Conservation (phyloP, 2,329 filamentous ascomycete species). For the Pseudopithomyces maydicus region DNA sequence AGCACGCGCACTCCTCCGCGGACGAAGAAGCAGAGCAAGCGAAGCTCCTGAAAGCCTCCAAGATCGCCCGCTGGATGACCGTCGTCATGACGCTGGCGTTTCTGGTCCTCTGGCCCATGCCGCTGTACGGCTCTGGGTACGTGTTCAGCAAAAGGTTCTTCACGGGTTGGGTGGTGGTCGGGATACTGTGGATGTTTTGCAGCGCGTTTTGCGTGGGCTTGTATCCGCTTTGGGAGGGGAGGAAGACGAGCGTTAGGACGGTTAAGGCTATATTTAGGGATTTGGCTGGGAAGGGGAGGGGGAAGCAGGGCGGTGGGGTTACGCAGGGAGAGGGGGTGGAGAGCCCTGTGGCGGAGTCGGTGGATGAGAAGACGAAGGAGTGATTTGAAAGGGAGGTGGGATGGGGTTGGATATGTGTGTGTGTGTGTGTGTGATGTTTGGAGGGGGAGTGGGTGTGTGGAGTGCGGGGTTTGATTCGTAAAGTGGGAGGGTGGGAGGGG, state of each 20-base stretch:
- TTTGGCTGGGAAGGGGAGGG: conserved; percentile 49
- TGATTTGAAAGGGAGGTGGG: too few relatives aligned
- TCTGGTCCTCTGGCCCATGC: conserved; percentile 88
- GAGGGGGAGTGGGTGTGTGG: neutral
- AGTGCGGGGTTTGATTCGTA: too few relatives aligned
- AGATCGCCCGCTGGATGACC: conserved; percentile 63
- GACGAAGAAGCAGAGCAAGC: conserved; percentile 51
- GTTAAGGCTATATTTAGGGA: conserved; percentile 67
- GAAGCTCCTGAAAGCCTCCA: conserved; percentile 50
- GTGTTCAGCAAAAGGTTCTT: conserved; percentile 84
- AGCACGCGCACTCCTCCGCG: conserved; percentile 37
- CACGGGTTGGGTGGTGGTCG: conserved; percentile 72
- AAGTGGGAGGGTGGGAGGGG: too few relatives aligned
- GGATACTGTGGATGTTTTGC: conserved; percentile 78
- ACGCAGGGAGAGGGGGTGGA: conserved; percentile 24
- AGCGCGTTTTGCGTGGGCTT: conserved; percentile 75
- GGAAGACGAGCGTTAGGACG: conserved; percentile 68
- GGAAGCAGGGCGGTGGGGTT: conserved; percentile 12
- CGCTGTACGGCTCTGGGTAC: conserved; percentile 82
- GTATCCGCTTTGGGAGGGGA: conserved; percentile 81
- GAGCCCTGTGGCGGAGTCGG: conserved; percentile 23
- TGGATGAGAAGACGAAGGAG: conserved; percentile 27
- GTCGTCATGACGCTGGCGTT: conserved; percentile 70
- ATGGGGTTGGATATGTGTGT: too few relatives aligned
- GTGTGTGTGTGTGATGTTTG: too few relatives aligned